These are phyloP conservation scores for Opeltia flavorubescens DNA, from an alignment of 495 filamentous ascomycete species.

Conservation along the genomic window DNA sequence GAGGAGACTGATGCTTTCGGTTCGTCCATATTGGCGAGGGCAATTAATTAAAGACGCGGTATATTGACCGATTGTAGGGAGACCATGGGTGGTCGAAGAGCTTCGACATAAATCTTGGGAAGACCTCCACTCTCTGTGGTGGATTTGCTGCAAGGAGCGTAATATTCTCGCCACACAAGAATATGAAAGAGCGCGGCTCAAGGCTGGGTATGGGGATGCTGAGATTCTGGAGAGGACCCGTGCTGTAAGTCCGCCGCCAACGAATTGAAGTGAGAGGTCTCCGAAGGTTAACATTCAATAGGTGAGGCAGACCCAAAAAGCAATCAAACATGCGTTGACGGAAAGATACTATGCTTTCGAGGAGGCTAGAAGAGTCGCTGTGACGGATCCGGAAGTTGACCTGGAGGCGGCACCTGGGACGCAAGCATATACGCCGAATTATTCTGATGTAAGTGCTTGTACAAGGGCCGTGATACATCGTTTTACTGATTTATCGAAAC, in stretches of 20 bases:
- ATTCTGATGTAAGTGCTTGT: neutral
- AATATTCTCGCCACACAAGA: constrained; percentile 75
- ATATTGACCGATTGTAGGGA: constrained; percentile 32
- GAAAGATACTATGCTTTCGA: constrained; percentile 87
- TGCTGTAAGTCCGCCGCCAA: constrained; percentile 38
- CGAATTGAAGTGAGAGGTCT: too few species aligned
- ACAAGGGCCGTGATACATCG: too few species aligned
- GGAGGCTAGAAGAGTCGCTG: constrained; percentile 55
- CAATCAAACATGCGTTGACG: constrained; percentile 71
- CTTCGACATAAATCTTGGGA: constrained; percentile 83
- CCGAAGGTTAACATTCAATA: constrained; percentile 21
- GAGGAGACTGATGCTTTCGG: constrained; percentile 53
- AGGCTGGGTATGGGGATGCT: constrained; percentile 51
- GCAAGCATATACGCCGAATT: neutral
- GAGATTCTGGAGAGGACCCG: constrained; percentile 45
- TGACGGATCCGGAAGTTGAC: constrained; percentile 42
- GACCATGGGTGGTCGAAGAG: constrained; percentile 78
- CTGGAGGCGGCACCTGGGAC: constrained; percentile 17
- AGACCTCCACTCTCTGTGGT: constrained; percentile 86
- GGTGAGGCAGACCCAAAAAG: constrained; percentile 58
- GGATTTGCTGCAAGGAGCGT: constrained; percentile 83
- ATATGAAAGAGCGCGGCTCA: constrained; percentile 46
- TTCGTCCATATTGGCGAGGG: constrained; percentile 19
- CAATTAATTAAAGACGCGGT: neutral
- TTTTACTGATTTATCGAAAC: too few species aligned